These are phyloP conservation scores for Zoysia japonica DNA, from an alignment of 176 grass and related monocot species.

Conservation along the genomic window DNA sequence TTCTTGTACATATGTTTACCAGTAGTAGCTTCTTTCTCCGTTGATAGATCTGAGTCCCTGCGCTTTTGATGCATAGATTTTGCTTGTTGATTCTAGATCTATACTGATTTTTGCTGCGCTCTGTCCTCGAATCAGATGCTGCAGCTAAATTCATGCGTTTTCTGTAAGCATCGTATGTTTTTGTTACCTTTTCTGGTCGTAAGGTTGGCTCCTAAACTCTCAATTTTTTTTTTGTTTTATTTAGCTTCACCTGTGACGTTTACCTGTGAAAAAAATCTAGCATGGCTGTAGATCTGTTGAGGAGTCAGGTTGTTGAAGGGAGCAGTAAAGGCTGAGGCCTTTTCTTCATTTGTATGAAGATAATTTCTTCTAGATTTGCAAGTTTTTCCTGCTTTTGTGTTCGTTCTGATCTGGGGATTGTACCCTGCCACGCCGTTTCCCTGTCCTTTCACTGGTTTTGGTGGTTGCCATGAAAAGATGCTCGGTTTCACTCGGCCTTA, in stretches of 20 bases:
- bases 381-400: background rate
- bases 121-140: background rate
- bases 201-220: background rate
- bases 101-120: background rate
- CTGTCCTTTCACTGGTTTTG: slow-evolving; percentile 10
- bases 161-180: background rate
- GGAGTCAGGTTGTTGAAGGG: background rate
- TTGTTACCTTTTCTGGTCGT: background rate
- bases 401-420: slow-evolving; percentile 17
- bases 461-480: slow-evolving; percentile 1
- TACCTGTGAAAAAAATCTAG: background rate
- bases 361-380: background rate
- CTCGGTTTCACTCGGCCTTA: background rate
- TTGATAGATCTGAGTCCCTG: slow-evolving; percentile 8
- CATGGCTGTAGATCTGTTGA: background rate
- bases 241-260: background rate
- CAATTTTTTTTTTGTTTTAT: background rate
- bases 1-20: background rate
- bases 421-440: slow-evolving; percentile 6
- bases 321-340: background rate
- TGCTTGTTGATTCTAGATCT: background rate
- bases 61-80: background rate
- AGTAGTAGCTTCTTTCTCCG: too few species aligned
- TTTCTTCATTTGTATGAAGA: slow-evolving; percentile 14
- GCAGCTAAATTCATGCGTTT: background rate